phyloP scores from a whole-genome alignment of 139 green algal genomes.

The Chlorella sp. region DNA sequence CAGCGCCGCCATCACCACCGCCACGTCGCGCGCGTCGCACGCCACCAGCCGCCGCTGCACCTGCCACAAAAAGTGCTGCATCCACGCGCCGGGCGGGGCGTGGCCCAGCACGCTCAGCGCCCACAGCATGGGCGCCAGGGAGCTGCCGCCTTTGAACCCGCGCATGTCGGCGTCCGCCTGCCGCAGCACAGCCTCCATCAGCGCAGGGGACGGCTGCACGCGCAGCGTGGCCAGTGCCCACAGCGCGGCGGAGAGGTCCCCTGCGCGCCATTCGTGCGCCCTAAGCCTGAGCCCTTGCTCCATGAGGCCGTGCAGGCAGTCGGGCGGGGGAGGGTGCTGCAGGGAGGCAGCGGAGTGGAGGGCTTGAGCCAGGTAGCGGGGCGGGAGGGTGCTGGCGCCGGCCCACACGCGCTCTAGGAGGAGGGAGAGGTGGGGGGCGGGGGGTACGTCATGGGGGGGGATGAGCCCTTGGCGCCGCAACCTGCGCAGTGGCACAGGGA shows the following conservation, averaged over 20 bases:
- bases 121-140: constrained; percentile 11
- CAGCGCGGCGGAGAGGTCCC: background rate
- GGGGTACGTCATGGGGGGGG: no score
- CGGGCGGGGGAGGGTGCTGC: background rate
- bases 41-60: constrained; percentile 3
- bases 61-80: constrained; percentile 20
- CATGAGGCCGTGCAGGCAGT: background rate
- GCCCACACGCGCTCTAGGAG: constrained; percentile 2
- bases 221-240: constrained; percentile 2
- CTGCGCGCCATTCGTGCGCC: background rate
- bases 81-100: constrained; percentile 7
- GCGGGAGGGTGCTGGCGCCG: background rate
- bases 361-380: background rate
- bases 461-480: no score
- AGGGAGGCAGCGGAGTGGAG: background rate
- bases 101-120: constrained; percentile 4
- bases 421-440: background rate
- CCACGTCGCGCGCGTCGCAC: background rate
- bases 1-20: background rate
- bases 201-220: background rate
- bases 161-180: constrained; percentile 1
- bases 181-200: constrained; percentile 2
- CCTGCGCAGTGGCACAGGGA: no score
- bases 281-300: background rate
- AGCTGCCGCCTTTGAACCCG: background rate